A percentile compares a stretch with the other conserved stretches of the same genome.
These are phyloP conservation scores for Stevia rebaudiana DNA, from an alignment of 140 eudicot genomes.

Conservation along the genomic window DNA sequence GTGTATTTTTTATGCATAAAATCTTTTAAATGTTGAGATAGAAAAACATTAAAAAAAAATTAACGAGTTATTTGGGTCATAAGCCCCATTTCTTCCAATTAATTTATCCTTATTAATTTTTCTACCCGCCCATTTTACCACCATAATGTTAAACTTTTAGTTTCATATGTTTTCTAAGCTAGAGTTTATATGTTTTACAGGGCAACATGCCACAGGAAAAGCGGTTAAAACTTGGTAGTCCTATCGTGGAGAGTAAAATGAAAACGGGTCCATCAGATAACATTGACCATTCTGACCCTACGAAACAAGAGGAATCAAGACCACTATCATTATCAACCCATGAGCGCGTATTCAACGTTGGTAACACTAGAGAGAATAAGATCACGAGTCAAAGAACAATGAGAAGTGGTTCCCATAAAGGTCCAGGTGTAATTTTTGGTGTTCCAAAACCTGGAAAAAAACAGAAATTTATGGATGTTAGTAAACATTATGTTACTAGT, in stretches of 20 bases:
- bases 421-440: conserved; percentile 64
- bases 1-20: background rate
- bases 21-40: background rate
- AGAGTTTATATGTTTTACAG: conserved; percentile 28
- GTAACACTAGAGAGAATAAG: conserved; percentile 38
- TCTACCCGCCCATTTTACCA: background rate
- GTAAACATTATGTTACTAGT: conserved; percentile 64
- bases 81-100: background rate
- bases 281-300: conserved; percentile 24
- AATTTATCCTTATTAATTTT: background rate
- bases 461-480: conserved; percentile 83
- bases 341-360: conserved; percentile 47
- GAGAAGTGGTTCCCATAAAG: conserved; percentile 55
- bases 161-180: background rate
- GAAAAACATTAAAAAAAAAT: too few relatives aligned
- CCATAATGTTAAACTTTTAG: background rate
- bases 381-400: conserved; percentile 36
- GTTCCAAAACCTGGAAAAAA: conserved; percentile 91
- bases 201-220: conserved; percentile 67
- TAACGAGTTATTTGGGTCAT: background rate
- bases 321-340: conserved; percentile 39
- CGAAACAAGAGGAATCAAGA: conserved; percentile 36
- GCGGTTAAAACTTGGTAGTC: conserved; percentile 41
- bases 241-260: conserved; percentile 27
- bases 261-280: conserved; percentile 33